Base-by-base conservation (phyloP, 2,329 filamentous ascomycete species). In the Hyphodiscus sp. region DNA sequence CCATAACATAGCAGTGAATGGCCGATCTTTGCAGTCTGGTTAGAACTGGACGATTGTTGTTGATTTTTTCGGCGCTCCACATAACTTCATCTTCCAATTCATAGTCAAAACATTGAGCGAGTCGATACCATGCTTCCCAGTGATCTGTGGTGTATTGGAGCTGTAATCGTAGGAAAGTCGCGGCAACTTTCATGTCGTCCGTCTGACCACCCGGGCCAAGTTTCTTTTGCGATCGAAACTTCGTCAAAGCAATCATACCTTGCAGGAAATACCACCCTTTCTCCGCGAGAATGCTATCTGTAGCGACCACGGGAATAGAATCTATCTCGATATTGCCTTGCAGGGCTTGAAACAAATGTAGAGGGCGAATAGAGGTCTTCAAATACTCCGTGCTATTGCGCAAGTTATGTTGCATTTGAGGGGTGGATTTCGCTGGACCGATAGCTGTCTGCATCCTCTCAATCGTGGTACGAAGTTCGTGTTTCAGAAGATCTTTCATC, bases 251-350 rank as follows among this genome's bases (percentile, higher is more conserved):
- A 52, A 95, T 88, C 77, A 94, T 87, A 19, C 92, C 92, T 57
- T 95, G 81, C 29, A 96, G 74, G 68, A 94, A 96, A 68, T 90
- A 96, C 92, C 92, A 97, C 45, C 91, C 89, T 61, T 89, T 87
- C 20, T 82, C 82, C 0, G 91, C 91, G 33, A 95, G 72, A 0
- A 81, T 79, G 50, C 83, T 85, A 54, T 94, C 87, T 0, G 81
- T 78, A 9, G 79, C 78, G 45, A 85, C 81, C 8, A 91, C 83
- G 0, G 81, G 76, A 5, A 89, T 79, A 1, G 87, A 83, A 54
- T 91, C 83, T 20, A 95, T 79, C 49, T 83, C 82, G 8, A 91
- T 80, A 41, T 87, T 80, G 11, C 94, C 94, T 58, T 83, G 84
- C 41, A 95, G 77, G n/a, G 89, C 89, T 59, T 85, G 81, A 66